Conservation (phyloP, 208 protist genomes). For the Wallacemonas sp. region DNA sequence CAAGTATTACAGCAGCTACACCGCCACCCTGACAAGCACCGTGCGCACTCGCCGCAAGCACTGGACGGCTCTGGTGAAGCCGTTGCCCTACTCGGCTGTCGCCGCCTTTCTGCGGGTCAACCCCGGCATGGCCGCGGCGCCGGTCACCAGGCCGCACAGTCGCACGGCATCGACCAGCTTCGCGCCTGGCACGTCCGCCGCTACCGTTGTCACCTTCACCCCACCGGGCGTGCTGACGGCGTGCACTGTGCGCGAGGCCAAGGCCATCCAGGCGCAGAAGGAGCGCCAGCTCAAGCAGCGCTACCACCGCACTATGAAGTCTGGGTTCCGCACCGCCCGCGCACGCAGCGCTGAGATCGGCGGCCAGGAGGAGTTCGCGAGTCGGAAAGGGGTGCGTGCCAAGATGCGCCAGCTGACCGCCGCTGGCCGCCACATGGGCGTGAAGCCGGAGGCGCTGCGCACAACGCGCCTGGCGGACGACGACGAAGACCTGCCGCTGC, state of each 20-base stretch:
- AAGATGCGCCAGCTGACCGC: constrained; percentile 30
- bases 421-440: constrained; percentile 32
- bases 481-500: constrained; percentile 12
- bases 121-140: constrained; percentile 45
- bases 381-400: constrained; percentile 5
- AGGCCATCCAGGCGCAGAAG: constrained; percentile 6
- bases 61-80: constrained; percentile 57
- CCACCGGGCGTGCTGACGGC: constrained; percentile 29
- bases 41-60: constrained; percentile 65
- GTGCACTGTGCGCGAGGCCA: constrained; percentile 22
- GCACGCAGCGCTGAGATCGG: constrained; percentile 21
- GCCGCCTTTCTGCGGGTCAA: constrained; percentile 36
- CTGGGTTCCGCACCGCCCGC: not conserved
- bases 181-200: not conserved
- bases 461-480: constrained; percentile 8
- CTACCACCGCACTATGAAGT: constrained; percentile 2
- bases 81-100: constrained; percentile 47
- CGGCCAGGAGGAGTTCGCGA: constrained; percentile 29
- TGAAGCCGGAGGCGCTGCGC: constrained; percentile 16
- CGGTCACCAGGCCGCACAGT: not conserved
- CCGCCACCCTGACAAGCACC: constrained; percentile 19
- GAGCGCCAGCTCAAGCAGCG: constrained; percentile 1
- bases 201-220: constrained; percentile 21
- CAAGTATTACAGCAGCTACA: constrained; percentile 74
- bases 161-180: constrained; percentile 14